Evolutionary conservation across 2,329 filamentous ascomycete species (phyloP), one percentile per base, ranked within the genome.

Genomic region (Chaetomiaceae sp.): DNA sequence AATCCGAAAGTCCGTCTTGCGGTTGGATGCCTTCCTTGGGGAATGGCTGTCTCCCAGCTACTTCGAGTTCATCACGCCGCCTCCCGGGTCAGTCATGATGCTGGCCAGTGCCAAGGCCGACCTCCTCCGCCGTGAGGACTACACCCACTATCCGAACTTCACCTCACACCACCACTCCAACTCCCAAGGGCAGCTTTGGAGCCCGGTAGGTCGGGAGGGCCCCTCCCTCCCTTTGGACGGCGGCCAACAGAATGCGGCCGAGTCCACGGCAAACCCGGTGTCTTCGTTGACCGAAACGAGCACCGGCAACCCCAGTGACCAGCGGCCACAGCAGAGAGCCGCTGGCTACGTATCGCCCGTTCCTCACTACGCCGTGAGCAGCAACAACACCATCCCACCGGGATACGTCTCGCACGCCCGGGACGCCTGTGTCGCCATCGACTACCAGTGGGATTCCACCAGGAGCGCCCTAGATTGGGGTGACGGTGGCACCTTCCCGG

Each of bases 401-500:
- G 94, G 92, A 2, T 95, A 95, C 66, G 88, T 96, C 17, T 82
- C 89, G 0, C 94, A 99, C 71, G 92, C 92, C 8, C 83, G 91
- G 57, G 90, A 97, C 66, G 83, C 87, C 12, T 97, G 91, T 65
- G 78, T 89, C 5, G 80, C 88, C 47, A 79, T 96, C n/a, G 94
- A 99, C 69, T 95, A 89, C 64, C 88, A 92, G 63, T 99, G 94
- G 92, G 91, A 99, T 66, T 96, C 91, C 55, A 92, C 91, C 78
- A 81, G 88, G 14, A 74, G 80, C 3, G 83, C 88, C 0, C 78
- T 89, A 39, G 77, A 85, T 58, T 97, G 94, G 88, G 92, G 91
- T 6, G 85, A 90, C 63, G 92, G 92, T 9, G 94, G 92, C 36
- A 80, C 86, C 39, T 88, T 89, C 63, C 91, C 89, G 1, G 94